These are phyloP conservation scores for Rhodocollybia butyracea DNA, from an alignment of 768 basidiomycete genomes.

Conservation along the genomic window DNA sequence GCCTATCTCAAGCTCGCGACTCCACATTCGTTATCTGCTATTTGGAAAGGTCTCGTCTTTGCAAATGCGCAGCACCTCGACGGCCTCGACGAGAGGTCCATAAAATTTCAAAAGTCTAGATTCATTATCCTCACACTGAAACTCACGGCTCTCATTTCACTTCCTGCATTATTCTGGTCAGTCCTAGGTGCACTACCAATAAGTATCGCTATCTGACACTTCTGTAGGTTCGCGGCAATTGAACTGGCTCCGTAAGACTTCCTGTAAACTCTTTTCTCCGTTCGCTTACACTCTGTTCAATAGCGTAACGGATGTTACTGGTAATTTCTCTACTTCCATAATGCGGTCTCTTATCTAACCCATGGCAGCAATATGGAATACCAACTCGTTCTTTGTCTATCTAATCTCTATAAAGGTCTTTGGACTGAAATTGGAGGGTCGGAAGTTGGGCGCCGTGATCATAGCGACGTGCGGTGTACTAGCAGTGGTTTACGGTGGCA, in stretches of 20 bases:
- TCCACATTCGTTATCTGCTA: constrained; percentile 40
- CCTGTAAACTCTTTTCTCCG: not conserved
- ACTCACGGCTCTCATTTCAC: constrained; percentile 62
- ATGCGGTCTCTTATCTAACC: constrained; percentile 10
- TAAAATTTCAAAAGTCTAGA: constrained; percentile 31
- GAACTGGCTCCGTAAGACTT: constrained; percentile 65
- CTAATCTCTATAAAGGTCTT: constrained; percentile 76
- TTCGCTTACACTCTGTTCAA: constrained; percentile 6
- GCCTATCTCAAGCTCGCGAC: constrained; percentile 55
- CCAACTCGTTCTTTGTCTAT: constrained; percentile 90
- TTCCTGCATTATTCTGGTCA: constrained; percentile 73
- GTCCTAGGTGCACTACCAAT: too few relatives aligned
- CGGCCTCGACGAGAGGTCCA: constrained; percentile 24
- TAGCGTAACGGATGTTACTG: constrained; percentile 82
- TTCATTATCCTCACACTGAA: constrained; percentile 36
- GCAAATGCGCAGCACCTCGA: constrained; percentile 48
- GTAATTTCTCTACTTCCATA: constrained; percentile 26
- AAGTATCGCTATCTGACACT: too few relatives aligned
- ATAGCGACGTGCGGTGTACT: constrained; percentile 81
- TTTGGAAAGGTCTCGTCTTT: constrained; percentile 49
- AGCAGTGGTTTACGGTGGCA: constrained; percentile 80
- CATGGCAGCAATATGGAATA: constrained; percentile 70
- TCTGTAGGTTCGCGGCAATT: constrained; percentile 69
- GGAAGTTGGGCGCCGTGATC: constrained; percentile 66
- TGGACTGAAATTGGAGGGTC: constrained; percentile 56